phyloP scores from a whole-genome alignment of 805 yeast genomes.

The Helenozyma baotianmanensis region DNA sequence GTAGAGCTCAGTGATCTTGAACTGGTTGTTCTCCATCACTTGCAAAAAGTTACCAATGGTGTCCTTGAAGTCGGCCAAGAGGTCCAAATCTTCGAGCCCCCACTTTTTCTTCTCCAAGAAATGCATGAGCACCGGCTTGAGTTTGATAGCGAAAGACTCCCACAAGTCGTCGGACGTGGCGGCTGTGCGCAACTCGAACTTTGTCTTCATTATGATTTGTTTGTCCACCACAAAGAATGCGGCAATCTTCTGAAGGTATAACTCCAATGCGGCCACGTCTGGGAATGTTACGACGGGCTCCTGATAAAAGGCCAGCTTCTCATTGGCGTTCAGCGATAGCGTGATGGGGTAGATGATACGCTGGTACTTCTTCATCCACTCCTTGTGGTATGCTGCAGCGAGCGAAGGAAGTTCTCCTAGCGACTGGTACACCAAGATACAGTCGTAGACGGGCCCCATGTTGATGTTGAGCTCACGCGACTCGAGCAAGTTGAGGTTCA shows the following conservation, averaged over 20 bases:
- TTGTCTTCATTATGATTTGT: conserved; percentile 58
- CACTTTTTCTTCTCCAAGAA: conserved; percentile 39
- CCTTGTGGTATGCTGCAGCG: conserved; percentile 60
- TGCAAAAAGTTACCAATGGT: conserved; percentile 68
- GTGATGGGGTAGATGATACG: conserved; percentile 64
- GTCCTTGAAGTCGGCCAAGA: conserved; percentile 52
- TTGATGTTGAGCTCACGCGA: conserved; percentile 43
- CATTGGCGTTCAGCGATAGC: conserved; percentile 23
- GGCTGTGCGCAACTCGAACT: conserved; percentile 57
- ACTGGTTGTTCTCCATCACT: conserved; percentile 68
- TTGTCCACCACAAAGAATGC: conserved; percentile 80
- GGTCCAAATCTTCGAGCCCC: conserved; percentile 31
- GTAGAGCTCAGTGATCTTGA: conserved; percentile 56
- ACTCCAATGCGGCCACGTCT: conserved; percentile 39
- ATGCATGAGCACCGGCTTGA: conserved; percentile 53
- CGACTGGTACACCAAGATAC: conserved; percentile 74
- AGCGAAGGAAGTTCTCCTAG: conserved; percentile 62
- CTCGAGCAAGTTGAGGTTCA: conserved; percentile 46
- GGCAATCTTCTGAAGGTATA: conserved; percentile 55
- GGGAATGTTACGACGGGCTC: conserved; percentile 28
- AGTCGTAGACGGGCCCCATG: conserved; percentile 74
- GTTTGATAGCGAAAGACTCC: conserved; percentile 59
- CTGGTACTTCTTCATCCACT: conserved; percentile 66
- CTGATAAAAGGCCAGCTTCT: conserved; percentile 24
- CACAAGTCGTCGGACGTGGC: conserved; percentile 68